Percentiles rank a stretch among this genome's conserved stretches.
Evolutionary conservation across 768 basidiomycete genomes (phyloP).

Genomic region (Mycena capillaripes): DNA sequence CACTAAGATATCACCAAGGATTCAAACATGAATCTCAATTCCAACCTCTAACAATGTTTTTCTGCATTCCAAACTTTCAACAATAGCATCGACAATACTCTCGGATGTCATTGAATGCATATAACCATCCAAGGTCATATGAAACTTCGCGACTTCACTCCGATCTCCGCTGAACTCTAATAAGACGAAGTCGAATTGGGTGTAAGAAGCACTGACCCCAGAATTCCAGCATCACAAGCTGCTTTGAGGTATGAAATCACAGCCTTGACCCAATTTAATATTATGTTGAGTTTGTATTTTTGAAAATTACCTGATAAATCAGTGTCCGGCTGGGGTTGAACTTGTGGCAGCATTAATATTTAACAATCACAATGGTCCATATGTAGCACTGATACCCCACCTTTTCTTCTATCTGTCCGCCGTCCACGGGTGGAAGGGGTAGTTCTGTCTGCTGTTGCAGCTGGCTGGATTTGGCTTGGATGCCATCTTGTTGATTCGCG

Average conservation of each 20-base stretch:
- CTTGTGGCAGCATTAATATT: no score
- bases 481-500: conserved; percentile 85
- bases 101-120: neutral
- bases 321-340: no score
- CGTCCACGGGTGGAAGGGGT: conserved; percentile 4
- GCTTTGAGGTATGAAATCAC: neutral
- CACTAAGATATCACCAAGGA: neutral
- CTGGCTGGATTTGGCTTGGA: conserved; percentile 89
- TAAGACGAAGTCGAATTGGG: neutral
- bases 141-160: neutral
- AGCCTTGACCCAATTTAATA: neutral
- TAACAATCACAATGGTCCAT: no score
- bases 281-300: no score
- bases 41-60: conserved; percentile 18
- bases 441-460: conserved; percentile 67
- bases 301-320: no score
- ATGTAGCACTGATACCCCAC: no score
- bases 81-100: conserved; percentile 1
- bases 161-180: neutral
- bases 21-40: no score
- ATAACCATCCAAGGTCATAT: neutral
- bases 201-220: neutral
- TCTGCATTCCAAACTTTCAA: conserved; percentile 18
- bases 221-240: neutral
- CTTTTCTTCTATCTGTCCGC: conserved; percentile 9